phyloP scores from a whole-genome alignment of 768 basidiomycete species.

The Lepiota brunneoincarnata region DNA sequence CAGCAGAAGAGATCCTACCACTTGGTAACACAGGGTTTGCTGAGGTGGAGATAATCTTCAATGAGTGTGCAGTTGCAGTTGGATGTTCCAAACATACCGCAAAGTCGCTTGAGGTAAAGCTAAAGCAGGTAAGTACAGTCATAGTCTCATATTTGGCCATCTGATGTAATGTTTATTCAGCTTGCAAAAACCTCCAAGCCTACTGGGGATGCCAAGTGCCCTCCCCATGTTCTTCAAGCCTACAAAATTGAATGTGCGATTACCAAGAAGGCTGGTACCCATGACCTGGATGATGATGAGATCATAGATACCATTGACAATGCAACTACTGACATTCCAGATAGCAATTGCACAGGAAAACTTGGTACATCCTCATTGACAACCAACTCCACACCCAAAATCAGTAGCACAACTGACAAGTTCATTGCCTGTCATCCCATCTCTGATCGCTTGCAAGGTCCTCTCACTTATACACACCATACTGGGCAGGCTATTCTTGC shows the following conservation, averaged over 20 bases:
- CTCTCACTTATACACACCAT: neutral
- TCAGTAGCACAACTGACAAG: too few species aligned
- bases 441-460: too few species aligned
- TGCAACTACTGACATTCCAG: neutral
- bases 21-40: too few species aligned
- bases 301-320: neutral
- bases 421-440: too few species aligned
- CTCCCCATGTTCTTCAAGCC: neutral
- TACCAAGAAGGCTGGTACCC: neutral
- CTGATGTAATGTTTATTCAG: neutral
- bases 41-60: neutral
- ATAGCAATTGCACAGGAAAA: neutral
- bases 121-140: neutral
- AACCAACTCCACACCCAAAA: too few species aligned
- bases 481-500: neutral
- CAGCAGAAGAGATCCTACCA: too few species aligned
- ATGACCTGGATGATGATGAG: neutral
- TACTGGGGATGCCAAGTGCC: slow-evolving; percentile 1
- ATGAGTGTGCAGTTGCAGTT: too few species aligned
- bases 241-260: neutral
- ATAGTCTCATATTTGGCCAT: neutral
- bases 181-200: neutral
- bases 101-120: neutral
- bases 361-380: too few species aligned
- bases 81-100: neutral